Conservation (phyloP, 2,329 filamentous ascomycete species). For the Metarhizium brunneum region DNA sequence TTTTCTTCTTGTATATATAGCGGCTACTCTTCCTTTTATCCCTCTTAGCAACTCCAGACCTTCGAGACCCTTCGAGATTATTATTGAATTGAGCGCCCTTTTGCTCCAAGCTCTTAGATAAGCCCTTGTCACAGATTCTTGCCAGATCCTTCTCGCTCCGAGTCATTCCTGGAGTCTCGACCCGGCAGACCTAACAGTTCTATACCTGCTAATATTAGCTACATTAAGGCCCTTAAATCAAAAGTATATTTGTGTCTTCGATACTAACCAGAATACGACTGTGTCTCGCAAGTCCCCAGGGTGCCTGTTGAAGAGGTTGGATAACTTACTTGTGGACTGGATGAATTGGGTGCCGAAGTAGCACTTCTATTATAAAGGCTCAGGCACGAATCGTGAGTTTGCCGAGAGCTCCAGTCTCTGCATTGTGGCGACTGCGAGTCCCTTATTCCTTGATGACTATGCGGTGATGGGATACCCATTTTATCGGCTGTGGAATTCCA, state of each 20-base stretch:
- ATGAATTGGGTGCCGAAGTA: slow-evolving; percentile 28
- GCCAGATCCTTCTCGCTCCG: slow-evolving; percentile 25
- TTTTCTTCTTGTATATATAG: too few species aligned
- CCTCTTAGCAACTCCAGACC: too few species aligned
- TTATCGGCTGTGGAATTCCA: slow-evolving; percentile 1
- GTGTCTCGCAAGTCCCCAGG: slow-evolving; percentile 39
- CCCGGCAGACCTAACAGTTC: not conserved
- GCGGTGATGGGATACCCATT: not conserved
- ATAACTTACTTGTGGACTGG: slow-evolving; percentile 26
- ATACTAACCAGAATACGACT: slow-evolving; percentile 41
- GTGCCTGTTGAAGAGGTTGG: slow-evolving; percentile 21
- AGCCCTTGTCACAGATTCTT: slow-evolving; percentile 20
- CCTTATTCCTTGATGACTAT: not conserved
- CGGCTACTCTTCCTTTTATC: too few species aligned
- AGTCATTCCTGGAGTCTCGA: slow-evolving; percentile 38
- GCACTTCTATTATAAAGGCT: not conserved
- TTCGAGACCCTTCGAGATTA: too few species aligned
- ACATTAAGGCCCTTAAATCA: not conserved
- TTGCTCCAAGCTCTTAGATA: too few species aligned
- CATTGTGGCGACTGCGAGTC: not conserved
- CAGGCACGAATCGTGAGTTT: not conserved
- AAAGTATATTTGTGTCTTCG: not conserved
- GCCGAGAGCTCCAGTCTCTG: slow-evolving; percentile 3
- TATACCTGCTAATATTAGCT: not conserved
- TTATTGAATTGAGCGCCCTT: too few species aligned